Evolutionary conservation across 176 grass and related monocot species (phyloP), one percentile per base, ranked within the genome.

Genomic region (Zoysia japonica): DNA sequence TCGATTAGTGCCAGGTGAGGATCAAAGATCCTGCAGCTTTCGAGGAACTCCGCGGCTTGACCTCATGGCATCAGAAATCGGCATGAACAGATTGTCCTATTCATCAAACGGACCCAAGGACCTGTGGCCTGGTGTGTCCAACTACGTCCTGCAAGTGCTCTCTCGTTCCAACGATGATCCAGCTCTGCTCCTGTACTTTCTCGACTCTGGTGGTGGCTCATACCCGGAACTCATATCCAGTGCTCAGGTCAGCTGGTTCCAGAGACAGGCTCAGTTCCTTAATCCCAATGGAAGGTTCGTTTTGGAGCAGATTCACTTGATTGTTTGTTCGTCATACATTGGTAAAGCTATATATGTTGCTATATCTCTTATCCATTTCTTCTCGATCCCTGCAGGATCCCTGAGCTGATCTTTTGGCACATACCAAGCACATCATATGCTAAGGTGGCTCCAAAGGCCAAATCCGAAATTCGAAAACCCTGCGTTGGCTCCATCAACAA

Each of bases 391-490:
- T 75, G 43, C 79, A 97, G 91, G 72, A 83, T 94, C 14, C 78
- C 91, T 10, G 91, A 97, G 80, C 42, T 97, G 5, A 75, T 94
- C 20, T 97, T 97, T 62, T 97, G 91, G 94, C 94, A 97, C 47
- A 94, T 97, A 90, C 91, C 91, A 11, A 94, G 91, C 80, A 85
- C 64, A 40, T 66, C 83, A 19, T 94, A 94, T 46, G 40, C n/a
- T 38, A 88, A 92, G 78, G 85, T 94, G 9, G 94, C 83, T 46
- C 94, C 94, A 38, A 71, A 78, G 37, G 77, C 83, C n/a, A 87
- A 40, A 2, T 76, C 55, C 35, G 20, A 56, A 48, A 89, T 94
- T 68, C 53, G 44, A 3, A 92, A 82, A 44, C 87, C 91, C 35
- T 94, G 94, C 11, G 69, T 89, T 45, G 94, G 94, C 4, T 97